phyloP scores from a whole-genome alignment of 192 early-diverging fungal species.

The Dimargaris cristalligena region DNA sequence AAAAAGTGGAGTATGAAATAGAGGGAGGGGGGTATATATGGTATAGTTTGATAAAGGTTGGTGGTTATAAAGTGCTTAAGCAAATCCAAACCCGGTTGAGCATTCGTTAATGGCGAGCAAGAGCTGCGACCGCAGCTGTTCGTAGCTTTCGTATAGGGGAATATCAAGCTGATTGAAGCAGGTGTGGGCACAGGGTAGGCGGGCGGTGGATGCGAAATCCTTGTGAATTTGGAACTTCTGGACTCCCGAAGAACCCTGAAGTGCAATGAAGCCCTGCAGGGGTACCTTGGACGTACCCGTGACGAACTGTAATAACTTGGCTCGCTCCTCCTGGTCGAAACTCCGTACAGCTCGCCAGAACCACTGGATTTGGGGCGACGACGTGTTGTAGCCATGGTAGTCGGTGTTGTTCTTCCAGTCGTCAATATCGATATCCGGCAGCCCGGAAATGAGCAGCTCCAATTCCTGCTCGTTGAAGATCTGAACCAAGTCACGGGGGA shows the following conservation, averaged over 20 bases:
- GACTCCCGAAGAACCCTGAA: constrained; percentile 85
- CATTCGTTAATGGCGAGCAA: constrained; percentile 83
- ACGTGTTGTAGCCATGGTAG: constrained; percentile 76
- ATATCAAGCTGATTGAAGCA: constrained; percentile 99
- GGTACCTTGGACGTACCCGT: constrained; percentile 97
- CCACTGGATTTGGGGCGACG: constrained; percentile 88
- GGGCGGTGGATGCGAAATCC: constrained; percentile 66
- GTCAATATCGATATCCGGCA: constrained; percentile 98
- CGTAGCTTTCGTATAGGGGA: constrained; percentile 83
- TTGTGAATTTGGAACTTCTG: constrained; percentile 99
- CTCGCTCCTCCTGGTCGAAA: constrained; percentile 93
- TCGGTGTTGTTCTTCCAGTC: constrained; percentile 99
- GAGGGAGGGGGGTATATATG: not conserved
- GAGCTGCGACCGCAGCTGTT: constrained; percentile 61
- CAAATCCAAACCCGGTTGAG: constrained; percentile 81
- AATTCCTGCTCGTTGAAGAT: constrained; percentile 99
- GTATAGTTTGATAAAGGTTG: not conserved
- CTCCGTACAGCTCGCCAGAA: constrained; percentile 97
- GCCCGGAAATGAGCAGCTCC: constrained; percentile 91
- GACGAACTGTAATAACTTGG: constrained; percentile 93
- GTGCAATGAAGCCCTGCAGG: constrained; percentile 79
- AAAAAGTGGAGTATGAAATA: not conserved
- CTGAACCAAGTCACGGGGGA: constrained; percentile 76
- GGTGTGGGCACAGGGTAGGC: constrained; percentile 94
- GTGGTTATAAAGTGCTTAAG: constrained; percentile 21